These are phyloP conservation scores for Silybum marianum DNA, from an alignment of 129 eudicot genomes.

Conservation along the genomic window DNA sequence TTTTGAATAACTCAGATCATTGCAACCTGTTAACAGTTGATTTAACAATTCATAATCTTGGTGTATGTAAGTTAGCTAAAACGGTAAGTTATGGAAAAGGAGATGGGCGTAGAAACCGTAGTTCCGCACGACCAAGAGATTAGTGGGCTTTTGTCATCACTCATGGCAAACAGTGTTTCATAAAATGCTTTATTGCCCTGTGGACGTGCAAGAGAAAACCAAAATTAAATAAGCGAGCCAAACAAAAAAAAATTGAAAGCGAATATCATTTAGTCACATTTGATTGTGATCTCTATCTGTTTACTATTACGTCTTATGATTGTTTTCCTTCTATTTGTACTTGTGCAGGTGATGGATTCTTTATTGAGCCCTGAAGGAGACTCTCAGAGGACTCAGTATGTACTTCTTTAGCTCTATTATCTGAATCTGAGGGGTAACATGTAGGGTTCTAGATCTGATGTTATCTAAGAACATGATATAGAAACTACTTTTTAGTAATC, in stretches of 20 bases:
- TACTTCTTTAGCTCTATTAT: conserved; percentile 1
- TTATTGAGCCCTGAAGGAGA: conserved; percentile 31
- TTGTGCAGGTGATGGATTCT: conserved; percentile 30
- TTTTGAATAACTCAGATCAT: too few species aligned
- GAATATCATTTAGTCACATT: not conserved
- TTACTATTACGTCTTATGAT: not conserved
- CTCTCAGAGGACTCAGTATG: conserved; percentile 25
- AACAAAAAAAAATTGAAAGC: not conserved
- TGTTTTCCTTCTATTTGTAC: conserved; percentile 7
- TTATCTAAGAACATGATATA: too few species aligned
- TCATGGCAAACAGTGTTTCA: not conserved
- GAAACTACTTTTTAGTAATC: not conserved
- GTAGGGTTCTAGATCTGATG: too few species aligned
- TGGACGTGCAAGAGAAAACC: not conserved
- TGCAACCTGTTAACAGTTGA: too few species aligned
- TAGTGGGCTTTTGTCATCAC: not conserved
- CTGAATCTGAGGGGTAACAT: not conserved
- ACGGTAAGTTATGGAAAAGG: too few species aligned
- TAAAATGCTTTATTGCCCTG: not conserved
- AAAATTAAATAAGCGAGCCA: not conserved
- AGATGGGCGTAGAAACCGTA: too few species aligned
- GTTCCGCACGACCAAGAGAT: too few species aligned
- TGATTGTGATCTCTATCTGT: not conserved
- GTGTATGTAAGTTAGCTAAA: too few species aligned
- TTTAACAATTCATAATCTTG: too few species aligned